These are phyloP conservation scores for Acanthamoeba lenticulata DNA, from an alignment of 208 protist species.

Conservation along the genomic window DNA sequence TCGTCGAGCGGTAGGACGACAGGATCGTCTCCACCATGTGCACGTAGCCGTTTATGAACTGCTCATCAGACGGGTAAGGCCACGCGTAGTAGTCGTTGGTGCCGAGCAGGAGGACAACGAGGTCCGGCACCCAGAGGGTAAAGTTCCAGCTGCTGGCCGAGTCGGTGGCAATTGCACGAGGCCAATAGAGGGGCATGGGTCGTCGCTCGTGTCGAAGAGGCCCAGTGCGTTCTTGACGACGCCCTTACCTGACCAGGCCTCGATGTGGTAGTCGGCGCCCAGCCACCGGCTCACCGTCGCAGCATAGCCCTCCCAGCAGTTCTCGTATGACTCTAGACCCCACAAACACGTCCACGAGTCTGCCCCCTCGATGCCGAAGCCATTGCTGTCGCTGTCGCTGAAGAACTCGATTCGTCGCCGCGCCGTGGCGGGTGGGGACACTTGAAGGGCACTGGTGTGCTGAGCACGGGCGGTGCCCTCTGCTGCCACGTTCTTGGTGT, in stretches of 20 bases:
- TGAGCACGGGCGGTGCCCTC: not conserved
- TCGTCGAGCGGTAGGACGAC: not conserved
- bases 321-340: constrained; percentile 11
- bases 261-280: constrained; percentile 41
- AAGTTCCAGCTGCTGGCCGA: constrained; percentile 12
- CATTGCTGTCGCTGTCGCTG: constrained; percentile 30
- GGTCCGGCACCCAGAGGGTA: constrained; percentile 3
- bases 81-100: constrained; percentile 63
- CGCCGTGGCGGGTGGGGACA: not conserved
- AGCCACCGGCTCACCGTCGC: constrained; percentile 28
- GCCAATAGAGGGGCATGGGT: constrained; percentile 68
- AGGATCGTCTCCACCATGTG: not conserved
- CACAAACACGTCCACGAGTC: constrained; percentile 22
- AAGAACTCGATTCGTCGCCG: constrained; percentile 38
- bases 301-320: constrained; percentile 53
- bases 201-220: not conserved
- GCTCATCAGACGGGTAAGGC: not conserved
- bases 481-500: not conserved
- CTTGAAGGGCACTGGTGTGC: not conserved
- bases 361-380: constrained; percentile 13
- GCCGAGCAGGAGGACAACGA: constrained; percentile 9
- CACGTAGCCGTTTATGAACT: constrained; percentile 8
- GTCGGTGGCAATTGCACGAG: constrained; percentile 49
- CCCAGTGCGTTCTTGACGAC: constrained; percentile 61
- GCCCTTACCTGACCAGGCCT: constrained; percentile 59